Percentiles rank a stretch among this genome's conserved stretches.
Conservation (phyloP, 192 early-diverging fungal genomes). For the Obelidium mucronatum region DNA sequence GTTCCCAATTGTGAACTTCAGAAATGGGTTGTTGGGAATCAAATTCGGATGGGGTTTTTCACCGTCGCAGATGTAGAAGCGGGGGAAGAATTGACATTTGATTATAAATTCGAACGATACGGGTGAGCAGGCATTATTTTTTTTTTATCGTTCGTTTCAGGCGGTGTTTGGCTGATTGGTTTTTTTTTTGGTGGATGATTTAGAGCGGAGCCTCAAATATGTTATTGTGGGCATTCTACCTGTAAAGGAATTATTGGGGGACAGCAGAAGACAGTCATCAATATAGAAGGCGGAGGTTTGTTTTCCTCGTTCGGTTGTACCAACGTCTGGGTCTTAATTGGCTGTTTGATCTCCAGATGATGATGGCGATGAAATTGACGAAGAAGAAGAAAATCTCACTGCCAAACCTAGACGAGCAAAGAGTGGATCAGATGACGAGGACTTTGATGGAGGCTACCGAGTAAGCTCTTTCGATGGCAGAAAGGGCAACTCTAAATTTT, state of each 20-base stretch:
- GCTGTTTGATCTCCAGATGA: neutral
- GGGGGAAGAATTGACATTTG: slow-evolving; percentile 95
- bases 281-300: slow-evolving; percentile 15
- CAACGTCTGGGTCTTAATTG: neutral
- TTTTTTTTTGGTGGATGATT: neutral
- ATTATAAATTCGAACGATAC: slow-evolving; percentile 97
- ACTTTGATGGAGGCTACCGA: slow-evolving; percentile 44
- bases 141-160: neutral
- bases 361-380: slow-evolving; percentile 62
- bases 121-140: slow-evolving; percentile 64
- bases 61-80: slow-evolving; percentile 74
- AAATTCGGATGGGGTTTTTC: slow-evolving; percentile 96
- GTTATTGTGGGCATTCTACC: slow-evolving; percentile 87
- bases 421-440: slow-evolving; percentile 56
- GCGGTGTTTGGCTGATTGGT: no score
- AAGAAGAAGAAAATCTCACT: slow-evolving; percentile 61
- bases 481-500: no score
- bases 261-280: slow-evolving; percentile 58
- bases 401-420: slow-evolving; percentile 61
- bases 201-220: slow-evolving; percentile 87
- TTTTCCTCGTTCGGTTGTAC: no score
- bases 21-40: slow-evolving; percentile 95
- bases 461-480: slow-evolving; percentile 26
- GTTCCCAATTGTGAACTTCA: slow-evolving; percentile 93
- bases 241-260: slow-evolving; percentile 95